Base-by-base conservation (phyloP, 208 protist species). In the Zelonia costaricensis region DNA sequence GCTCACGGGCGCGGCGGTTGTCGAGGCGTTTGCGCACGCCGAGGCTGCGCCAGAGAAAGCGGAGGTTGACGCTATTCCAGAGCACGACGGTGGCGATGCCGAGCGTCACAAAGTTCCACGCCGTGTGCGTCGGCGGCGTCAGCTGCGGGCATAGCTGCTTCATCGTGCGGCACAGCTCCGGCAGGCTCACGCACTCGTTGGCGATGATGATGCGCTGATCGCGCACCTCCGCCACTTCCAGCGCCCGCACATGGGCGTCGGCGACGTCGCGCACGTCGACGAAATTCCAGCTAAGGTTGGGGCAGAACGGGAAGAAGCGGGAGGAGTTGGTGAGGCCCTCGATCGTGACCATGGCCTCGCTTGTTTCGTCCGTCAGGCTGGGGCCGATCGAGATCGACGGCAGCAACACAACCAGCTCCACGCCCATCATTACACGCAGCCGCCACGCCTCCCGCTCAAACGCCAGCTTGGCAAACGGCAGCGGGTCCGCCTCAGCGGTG, bases 401-500 rank as follows among this genome's bases (percentile, higher is more conserved):
- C 16, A 96, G 78, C 51, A 96, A 60, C 23, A 94, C 91, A 20
- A 94, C 82, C 48, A 96, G 62, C 73, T 96, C 87, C 44, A 96
- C 85, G 0, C 91, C 91, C 58, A 94, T 65, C 87, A 96, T 92
- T 66, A 84, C 73, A n/a, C 86, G 76, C 51, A 96, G 58, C 18
- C 91, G 74, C 84, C 91, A 94, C 48, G 91, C 91, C 64, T 96
- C 87, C 16, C 84, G 81, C 74, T 96, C 91, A 63, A 96, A 96
- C 45, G 74, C 77, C 8, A 96, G 70, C 53, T 88, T 85, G 3
- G 87, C 91, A 53, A 78, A 89, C n/a, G 81, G 71, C 36, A 92
- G 70, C n/a, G 86, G 78, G 38, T 96, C 91, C 10, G 68, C 79
- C 45, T 74, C 62, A 12, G 83, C 52, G 3, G 75, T 92, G 13